Conservation (phyloP, 495 filamentous ascomycete species). For the Hypomontagnella submonticulosa region DNA sequence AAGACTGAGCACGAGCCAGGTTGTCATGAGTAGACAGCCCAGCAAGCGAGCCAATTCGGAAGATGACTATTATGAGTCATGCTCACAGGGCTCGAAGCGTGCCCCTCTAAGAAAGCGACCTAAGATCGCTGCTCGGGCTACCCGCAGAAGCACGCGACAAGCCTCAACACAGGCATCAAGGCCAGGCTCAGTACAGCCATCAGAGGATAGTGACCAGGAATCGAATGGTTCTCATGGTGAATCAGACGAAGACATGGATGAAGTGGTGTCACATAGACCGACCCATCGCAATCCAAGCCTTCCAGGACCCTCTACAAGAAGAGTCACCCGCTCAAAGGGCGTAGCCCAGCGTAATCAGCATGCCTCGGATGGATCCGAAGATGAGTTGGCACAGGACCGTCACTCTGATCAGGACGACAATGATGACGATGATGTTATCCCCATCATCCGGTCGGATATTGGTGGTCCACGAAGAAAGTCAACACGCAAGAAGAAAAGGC, state of each 20-base stretch:
- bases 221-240: conserved; percentile 8
- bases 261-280: neutral
- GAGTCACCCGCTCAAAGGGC: conserved; percentile 33
- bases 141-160: conserved; percentile 41
- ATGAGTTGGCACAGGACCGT: conserved; percentile 53
- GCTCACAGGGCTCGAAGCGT: conserved; percentile 35
- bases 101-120: conserved; percentile 3
- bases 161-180: conserved; percentile 27
- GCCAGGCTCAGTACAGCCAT: conserved; percentile 34
- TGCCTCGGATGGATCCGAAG: conserved; percentile 52
- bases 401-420: conserved; percentile 40
- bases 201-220: conserved; percentile 23
- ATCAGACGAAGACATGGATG: neutral
- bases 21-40: neutral
- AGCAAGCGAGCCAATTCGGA: conserved; percentile 37
- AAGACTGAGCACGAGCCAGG: neutral
- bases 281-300: neutral
- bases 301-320: neutral
- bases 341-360: conserved; percentile 1
- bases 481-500: conserved; percentile 25
- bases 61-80: conserved; percentile 48
- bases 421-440: conserved; percentile 44
- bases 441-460: conserved; percentile 56
- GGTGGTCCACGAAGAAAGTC: conserved; percentile 28
- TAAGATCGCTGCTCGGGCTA: conserved; percentile 8